Evolutionary conservation across 805 yeast genomes (phyloP), one percentile per base, ranked within the genome.

Genomic region (Lipomyces anomalus): DNA sequence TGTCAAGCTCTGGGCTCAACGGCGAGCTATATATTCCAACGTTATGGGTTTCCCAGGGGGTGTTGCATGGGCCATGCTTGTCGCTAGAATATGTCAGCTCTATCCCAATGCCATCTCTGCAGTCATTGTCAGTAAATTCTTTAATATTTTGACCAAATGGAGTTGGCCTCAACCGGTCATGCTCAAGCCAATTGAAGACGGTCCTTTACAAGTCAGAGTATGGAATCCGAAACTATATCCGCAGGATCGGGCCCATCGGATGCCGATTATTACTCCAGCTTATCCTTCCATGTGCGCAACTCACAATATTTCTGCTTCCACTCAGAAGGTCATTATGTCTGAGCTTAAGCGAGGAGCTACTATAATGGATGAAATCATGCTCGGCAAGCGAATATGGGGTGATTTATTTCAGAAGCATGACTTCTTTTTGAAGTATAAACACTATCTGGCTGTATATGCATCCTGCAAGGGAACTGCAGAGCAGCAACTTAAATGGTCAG

Each of bases 21-120:
- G 88, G 59, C 74, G 97, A 41, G 97, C 96, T 0, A 78, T 92
- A 13, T 92, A 92, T 66, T 97, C 86, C 4, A 92, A 92, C 61
- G 83, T 92, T 37, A 86, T 83, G 74, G 98, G 98, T 0, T 92
- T 90, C 66, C 98, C 97, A 1, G 98, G 98, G 60, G 98, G 98
- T 65, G 98, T 92, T 40, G 98, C 98, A 1, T 92, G 98, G 98
- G 98, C 98, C 0, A 92, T 92, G 97, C 66, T 92, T 34, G 97
- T 89, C n/a, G 98, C 97, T 1, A 74, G 98, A 58, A 87, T 92
- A 23, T 92, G 98, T 65, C 98, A 92, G 64, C 68, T 92, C 41
- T 92, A 90, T 62, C 98, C 98, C 6, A 90, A 90, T 65, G 95
- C 97, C 0, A 94, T 88, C 9, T 82, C 96, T 50, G 86, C 97